Base-by-base conservation (phyloP, 2,329 filamentous ascomycete species). In the Colletotrichum destructivum region DNA sequence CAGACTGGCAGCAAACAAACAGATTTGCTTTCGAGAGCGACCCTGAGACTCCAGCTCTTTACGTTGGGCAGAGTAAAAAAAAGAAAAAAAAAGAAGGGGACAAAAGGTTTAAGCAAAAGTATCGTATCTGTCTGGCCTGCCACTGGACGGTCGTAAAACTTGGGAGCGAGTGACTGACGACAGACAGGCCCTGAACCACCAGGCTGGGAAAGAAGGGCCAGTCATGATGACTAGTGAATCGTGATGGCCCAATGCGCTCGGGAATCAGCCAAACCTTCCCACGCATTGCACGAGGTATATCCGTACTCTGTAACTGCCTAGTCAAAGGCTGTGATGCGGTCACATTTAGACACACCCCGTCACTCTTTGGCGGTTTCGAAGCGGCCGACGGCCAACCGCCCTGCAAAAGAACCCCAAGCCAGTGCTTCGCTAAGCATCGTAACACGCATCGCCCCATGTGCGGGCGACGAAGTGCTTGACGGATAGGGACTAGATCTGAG, bases 401-500 rank as follows among this genome's bases (percentile, higher is more conserved):
- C 35, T 46, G 49, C 61, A 63, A 55, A 63, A 63, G 61, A 63
- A 63, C 49, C 38, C 31, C 61, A 55, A 54, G 38, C 61, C 61
- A 54, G 61, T 49, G 61, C 61, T 21, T 63, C 61, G 61, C 62
- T 67, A 70, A 35, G 63, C 35, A 66, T 40, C 51, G 23, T 71
- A 62, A 51, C 38, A 59, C 46, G 35, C 38, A 51, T 60, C 18
- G 46, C 18, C 65, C 69, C 69, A 69, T 71, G 69, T 69, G 69
- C 52, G 59, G 51, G 52, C 65, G 59, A 71, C 69, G 59, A 71
- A 69, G 52, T 69, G 66, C 60, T 59, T 38, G 42, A 55, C 69
- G 54, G 40, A 63, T 60, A 47, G 7, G 65, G 69, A 63, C 52
- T 71, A 69, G 69, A 26, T 47, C 51, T 60, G 64, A 54, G 49